phyloP scores from a whole-genome alignment of 768 basidiomycete genomes.

The Boletus vermiculosoides region DNA sequence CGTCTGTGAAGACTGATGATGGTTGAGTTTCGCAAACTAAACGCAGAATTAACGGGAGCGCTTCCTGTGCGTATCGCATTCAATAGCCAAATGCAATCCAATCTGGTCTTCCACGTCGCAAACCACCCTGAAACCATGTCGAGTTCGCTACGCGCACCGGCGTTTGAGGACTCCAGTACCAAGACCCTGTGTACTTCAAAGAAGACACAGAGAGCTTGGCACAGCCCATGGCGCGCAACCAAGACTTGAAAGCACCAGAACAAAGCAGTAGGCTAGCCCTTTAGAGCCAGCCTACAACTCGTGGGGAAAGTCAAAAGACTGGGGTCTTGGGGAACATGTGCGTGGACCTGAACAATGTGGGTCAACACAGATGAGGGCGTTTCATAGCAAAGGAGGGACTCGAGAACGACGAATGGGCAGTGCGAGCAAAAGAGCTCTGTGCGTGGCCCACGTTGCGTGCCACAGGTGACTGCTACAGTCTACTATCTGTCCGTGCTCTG shows the following conservation, averaged over 20 bases:
- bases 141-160: conserved; percentile 50
- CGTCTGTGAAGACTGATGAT: conserved; percentile 20
- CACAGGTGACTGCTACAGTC: conserved; percentile 4
- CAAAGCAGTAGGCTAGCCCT: conserved; percentile 30
- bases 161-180: conserved; percentile 49
- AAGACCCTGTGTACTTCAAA: conserved; percentile 17
- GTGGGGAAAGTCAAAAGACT: conserved; percentile 43
- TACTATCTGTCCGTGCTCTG: conserved; percentile 37
- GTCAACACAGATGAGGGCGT: conserved; percentile 20
- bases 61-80: conserved; percentile 39
- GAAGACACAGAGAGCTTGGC: conserved; percentile 21
- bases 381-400: conserved; percentile 7
- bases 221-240: conserved; percentile 55
- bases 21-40: conserved; percentile 14
- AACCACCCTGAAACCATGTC: conserved; percentile 49
- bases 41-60: conserved; percentile 11
- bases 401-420: conserved; percentile 33
- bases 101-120: conserved; percentile 24
- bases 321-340: conserved; percentile 40
- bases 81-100: conserved; percentile 22
- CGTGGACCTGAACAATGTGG: conserved; percentile 35
- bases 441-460: conserved; percentile 31
- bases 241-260: conserved; percentile 53
- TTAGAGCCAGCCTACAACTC: conserved; percentile 19
- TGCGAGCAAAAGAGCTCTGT: conserved; percentile 32